Evolutionary conservation across 352 stramenopile species (phyloP), one percentile per base, ranked within the genome.

Genomic region (Saprolegnia parasitica): DNA sequence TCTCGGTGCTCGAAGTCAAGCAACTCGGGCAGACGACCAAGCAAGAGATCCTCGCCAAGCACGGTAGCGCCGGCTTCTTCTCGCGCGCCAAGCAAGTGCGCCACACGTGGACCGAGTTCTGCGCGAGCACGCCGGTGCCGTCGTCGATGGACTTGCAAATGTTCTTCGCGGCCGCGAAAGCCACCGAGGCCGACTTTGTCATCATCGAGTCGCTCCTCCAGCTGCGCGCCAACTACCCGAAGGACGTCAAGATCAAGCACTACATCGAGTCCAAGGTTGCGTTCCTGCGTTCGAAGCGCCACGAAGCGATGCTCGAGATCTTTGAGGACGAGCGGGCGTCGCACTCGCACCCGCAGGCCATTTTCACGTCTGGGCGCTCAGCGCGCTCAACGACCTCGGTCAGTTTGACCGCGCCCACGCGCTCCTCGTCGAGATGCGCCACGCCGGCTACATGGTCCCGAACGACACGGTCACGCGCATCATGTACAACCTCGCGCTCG

Each of bases 381-480:
- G 37, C 16, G 58, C 58, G 40, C 50, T n/a, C 39, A 67, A 55
- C 54, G 58, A 88, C 50, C 61, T 71, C 5, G 71, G 77, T n/a
- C 72, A 90, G 26, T 71, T 89, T 52, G 77, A 86, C 13, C 47
- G 13, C 10, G 81, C 83, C 18, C 35, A 79, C 10, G 64, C 71
- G 45, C 83, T 79, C 37, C 78, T 82, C 65, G 72, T 87, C 8
- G 77, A 86, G 60, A 88, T 90, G 78, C 56, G 75, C 8, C 70
- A 78, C 50, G 74, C 76, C 50, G 81, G 79, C 24, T 77, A 87
- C 67, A 77, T 84, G 58, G 76, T 77, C 16, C 81, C 80, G 26
- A 89, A 90, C 73, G 84, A 92, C 65, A 87, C 88, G 56, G 79
- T 77, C 39, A 89, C 84, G 65, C 74, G 75, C 15, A 72, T 92